These are phyloP conservation scores for Aspergillus sp. DNA, from an alignment of 2,329 filamentous ascomycete species.

Conservation along the genomic window DNA sequence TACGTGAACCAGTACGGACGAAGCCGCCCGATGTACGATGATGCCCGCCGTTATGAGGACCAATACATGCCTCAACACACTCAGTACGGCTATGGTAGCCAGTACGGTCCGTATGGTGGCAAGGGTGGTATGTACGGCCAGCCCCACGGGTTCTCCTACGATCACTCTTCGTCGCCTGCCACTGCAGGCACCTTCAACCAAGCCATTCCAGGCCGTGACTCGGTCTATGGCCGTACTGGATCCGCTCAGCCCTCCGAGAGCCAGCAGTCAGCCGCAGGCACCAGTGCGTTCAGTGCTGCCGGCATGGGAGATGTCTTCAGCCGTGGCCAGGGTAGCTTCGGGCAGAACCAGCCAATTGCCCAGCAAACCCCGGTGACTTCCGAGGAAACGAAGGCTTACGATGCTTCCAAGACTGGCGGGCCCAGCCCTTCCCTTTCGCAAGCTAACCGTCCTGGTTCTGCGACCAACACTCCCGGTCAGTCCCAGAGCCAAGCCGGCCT, in stretches of 20 bases:
- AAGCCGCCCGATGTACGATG: constrained; percentile 55
- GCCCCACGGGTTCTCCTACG: constrained; percentile 66
- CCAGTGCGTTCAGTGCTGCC: constrained; percentile 51
- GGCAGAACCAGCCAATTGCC: constrained; percentile 57
- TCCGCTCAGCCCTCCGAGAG: constrained; percentile 61
- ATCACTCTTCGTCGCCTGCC: constrained; percentile 68
- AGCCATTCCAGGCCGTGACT: constrained; percentile 54
- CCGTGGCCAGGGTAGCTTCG: constrained; percentile 62
- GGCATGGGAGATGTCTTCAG: constrained; percentile 64
- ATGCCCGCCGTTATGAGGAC: constrained; percentile 54
- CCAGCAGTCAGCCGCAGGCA: constrained; percentile 54
- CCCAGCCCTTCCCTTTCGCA: constrained; percentile 66
- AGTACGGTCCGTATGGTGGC: constrained; percentile 58
- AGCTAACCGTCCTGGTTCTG: constrained; percentile 66
- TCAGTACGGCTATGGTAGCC: constrained; percentile 61
- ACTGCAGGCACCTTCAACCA: constrained; percentile 56
- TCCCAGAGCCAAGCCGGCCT: constrained; percentile 55
- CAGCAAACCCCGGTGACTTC: constrained; percentile 52
- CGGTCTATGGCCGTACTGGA: constrained; percentile 64
- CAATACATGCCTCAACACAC: constrained; percentile 51
- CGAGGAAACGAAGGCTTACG: constrained; percentile 64
- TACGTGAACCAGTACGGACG: constrained; percentile 63
- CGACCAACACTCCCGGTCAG: constrained; percentile 62
- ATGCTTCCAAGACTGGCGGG: constrained; percentile 60
- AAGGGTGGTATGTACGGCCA: constrained; percentile 67